Evolutionary conservation across 495 filamentous ascomycete species (phyloP), one percentile per base, ranked within the genome.

Genomic region (Astrocystis sublimbata): DNA sequence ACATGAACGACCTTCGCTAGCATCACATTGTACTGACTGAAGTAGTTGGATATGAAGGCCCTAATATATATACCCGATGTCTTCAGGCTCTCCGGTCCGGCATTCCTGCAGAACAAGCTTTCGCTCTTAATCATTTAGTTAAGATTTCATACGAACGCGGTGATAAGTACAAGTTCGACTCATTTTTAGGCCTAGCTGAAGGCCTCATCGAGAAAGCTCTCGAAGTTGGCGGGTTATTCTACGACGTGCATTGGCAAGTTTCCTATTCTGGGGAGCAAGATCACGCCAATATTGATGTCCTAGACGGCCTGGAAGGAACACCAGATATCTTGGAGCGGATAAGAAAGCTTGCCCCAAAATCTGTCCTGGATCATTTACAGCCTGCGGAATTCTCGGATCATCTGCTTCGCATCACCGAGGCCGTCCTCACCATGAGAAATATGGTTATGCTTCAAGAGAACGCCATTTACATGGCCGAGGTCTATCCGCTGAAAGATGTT

Each of bases 101-200:
- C 0, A 86, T 96, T 26, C 80, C 83, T 13, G 85, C 86, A 23
- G 94, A 99, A 69, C 88, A 96, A 62, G 87, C 91, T 26, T 98
- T 92, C 72, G 92, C 91, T 0, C 76, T 98, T 17, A 91, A 92
- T 60, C 93, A 97, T 70, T 78, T 99, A 12, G 93, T 98, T 60
- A 94, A 96, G 71, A 96, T 97, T 17, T 97, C 93, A 0, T 92
- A 90, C 58, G 93, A 97, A 72, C 83, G 91, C 31, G 93, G 93
- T 30, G 96, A 98, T 70, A 96, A 97, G 69, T 97, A 96, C 74
- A 89, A 90, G 63, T 97, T 97, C 60, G 93, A 96, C 60, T 86
- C 88, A 3, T 97, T 96, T 68, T 87, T 89, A n/a, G 86, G 92
- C 33, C 80, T 99, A 36, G 91, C 91, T 2, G 94, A 98, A 70